Evolutionary conservation across 805 yeast genomes (phyloP).

Genomic region (Blastobotrys terrestris): DNA sequence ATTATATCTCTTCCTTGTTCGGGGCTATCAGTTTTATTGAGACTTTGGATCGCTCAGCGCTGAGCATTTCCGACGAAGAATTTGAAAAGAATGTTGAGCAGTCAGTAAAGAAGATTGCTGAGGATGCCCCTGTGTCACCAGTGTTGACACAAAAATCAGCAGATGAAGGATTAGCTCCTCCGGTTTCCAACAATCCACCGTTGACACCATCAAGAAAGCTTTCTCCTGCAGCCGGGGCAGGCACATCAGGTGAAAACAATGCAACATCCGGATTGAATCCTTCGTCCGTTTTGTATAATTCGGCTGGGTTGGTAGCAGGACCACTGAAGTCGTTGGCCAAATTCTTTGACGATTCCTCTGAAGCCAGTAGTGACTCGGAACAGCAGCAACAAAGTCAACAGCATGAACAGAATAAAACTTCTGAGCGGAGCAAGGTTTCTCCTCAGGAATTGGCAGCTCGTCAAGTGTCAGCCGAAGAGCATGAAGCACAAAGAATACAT

Average conservation of each 20-base stretch:
- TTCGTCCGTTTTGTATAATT: slow-evolving; percentile 29
- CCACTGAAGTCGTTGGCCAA: slow-evolving; percentile 38
- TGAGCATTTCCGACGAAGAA: slow-evolving; percentile 58
- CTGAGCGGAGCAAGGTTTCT: slow-evolving; percentile 11
- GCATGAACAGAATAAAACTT: not conserved
- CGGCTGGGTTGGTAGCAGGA: slow-evolving; percentile 48
- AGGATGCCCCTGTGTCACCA: slow-evolving; percentile 9
- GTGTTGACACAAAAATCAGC: slow-evolving; percentile 21
- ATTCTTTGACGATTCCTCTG: slow-evolving; percentile 31
- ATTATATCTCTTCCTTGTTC: slow-evolving; percentile 82
- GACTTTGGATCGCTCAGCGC: slow-evolving; percentile 47
- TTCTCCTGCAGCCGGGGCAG: not conserved
- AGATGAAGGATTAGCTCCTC: not conserved
- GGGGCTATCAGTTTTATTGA: slow-evolving; percentile 81
- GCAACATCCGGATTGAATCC: slow-evolving; percentile 18
- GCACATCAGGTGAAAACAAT: not conserved
- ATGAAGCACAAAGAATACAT: slow-evolving; percentile 34
- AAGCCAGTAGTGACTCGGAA: slow-evolving; percentile 8
- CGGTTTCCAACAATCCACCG: not conserved
- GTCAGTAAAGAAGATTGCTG: slow-evolving; percentile 35
- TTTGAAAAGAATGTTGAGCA: slow-evolving; percentile 40
- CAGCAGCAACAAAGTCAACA: not conserved
- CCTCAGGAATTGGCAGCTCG: slow-evolving; percentile 32
- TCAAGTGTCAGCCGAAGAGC: slow-evolving; percentile 34
- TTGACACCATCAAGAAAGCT: not conserved